Evolutionary conservation across 768 basidiomycete genomes (phyloP), one percentile per base, ranked within the genome.

Genomic region (Pilatotrama ljubarskyi): DNA sequence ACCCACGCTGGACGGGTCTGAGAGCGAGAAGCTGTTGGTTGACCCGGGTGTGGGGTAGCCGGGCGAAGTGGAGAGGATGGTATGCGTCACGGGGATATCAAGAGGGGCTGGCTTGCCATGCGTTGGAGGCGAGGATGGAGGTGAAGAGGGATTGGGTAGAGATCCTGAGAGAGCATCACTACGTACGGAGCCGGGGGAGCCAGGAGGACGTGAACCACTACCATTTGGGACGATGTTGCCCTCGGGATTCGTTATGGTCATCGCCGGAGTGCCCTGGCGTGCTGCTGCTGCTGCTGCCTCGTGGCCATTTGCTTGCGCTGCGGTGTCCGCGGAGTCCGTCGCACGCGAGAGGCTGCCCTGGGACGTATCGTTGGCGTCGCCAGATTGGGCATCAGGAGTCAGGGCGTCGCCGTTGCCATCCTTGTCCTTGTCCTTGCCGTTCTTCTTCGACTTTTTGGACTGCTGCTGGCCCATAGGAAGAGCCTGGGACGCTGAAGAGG

Each of bases 381-480:
- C 80, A 37, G 72, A 66, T 32, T 74, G 68, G 22, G 75, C 63
- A 64, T 82, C 82, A 48, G 76, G 73, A 29, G 75, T 64, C 41
- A 74, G 63, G 43, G 69, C 67, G 46, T 74, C 69, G 38, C 51
- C 42, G 54, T 74, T 66, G 42, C 64, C 68, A 49, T 87, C 82
- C 70, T 78, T 82, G 66, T 85, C 87, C 75, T 84, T 85, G 73
- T 91, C 90, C 75, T 85, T 90, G 58, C 76, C 74, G 53, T 76
- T 74, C 76, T 87, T 90, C 81, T 84, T 88, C 66, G 82, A 76
- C 82, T 87, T 91, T 81, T 88, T 91, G 65, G 90, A 92, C 69
- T 86, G 84, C 77, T 89, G 87, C 73, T 91, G 90, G 77, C 91
- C 90, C 88, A 91, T 91, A 60, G 77, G 80, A 63, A 78, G 72